These are phyloP conservation scores for Buxus sempervirens DNA, from an alignment of 164 flowering plant species.

Conservation along the genomic window DNA sequence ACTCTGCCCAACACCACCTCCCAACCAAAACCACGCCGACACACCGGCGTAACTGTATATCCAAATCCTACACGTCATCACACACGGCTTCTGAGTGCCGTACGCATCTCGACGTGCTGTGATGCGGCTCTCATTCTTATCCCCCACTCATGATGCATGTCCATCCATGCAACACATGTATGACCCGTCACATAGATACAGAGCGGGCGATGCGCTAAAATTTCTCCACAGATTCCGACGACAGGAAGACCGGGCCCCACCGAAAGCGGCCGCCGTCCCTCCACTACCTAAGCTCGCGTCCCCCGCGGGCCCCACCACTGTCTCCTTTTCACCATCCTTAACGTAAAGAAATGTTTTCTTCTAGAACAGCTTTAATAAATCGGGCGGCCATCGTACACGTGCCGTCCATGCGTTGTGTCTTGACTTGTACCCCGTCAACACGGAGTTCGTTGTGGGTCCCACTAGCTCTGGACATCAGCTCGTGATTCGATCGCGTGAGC, in stretches of 20 bases:
- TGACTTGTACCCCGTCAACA: conserved; percentile 39
- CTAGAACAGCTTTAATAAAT: neutral
- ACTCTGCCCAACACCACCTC: conserved; percentile 8
- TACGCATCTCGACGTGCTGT: neutral
- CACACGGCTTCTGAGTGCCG: conserved; percentile 5
- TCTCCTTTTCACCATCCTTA: neutral
- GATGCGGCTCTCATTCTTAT: neutral
- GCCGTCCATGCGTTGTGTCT: neutral
- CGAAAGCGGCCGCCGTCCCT: conserved; percentile 51
- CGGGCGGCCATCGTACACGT: conserved; percentile 16
- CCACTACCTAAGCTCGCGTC: conserved; percentile 15
- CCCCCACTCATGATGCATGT: neutral
- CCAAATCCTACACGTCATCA: conserved; percentile 20
- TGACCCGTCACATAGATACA: neutral
- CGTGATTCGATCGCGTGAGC: conserved; percentile 19
- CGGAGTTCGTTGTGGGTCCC: conserved; percentile 30
- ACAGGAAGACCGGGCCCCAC: conserved; percentile 22
- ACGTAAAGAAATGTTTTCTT: neutral
- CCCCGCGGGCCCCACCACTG: conserved; percentile 19
- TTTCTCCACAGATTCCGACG: conserved; percentile 30
- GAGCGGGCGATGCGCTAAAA: no score
- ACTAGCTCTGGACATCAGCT: neutral
- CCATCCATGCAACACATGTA: conserved; percentile 3
- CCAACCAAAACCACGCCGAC: conserved; percentile 18
- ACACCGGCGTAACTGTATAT: conserved; percentile 26